phyloP scores from a whole-genome alignment of 2,329 filamentous ascomycete genomes.

The Pseudogymnoascus pannorum region DNA sequence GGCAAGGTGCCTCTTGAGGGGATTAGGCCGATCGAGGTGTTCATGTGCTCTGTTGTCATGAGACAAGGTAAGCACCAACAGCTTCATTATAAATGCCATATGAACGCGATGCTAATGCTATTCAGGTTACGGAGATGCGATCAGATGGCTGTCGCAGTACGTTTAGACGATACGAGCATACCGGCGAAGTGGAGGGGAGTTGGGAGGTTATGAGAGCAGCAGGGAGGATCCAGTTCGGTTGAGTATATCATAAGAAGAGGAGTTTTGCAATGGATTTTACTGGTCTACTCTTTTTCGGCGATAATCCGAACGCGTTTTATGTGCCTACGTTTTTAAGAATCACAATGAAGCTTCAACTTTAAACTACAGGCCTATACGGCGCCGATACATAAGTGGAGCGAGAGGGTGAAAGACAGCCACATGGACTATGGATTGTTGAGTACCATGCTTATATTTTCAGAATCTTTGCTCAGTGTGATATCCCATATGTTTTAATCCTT shows the following conservation, averaged over 20 bases:
- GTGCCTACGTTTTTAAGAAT: constrained; percentile 9
- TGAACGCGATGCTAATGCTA: constrained; percentile 20
- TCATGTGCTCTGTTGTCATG: constrained; percentile 99
- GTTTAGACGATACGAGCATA: constrained; percentile 49
- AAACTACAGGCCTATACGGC: neutral
- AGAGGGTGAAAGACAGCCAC: neutral
- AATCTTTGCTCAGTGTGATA: neutral
- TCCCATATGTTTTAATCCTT: neutral
- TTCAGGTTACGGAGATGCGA: constrained; percentile 75
- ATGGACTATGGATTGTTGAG: neutral
- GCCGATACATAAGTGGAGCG: neutral
- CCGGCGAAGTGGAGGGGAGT: neutral
- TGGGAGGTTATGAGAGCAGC: constrained; percentile 7
- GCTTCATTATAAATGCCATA: neutral
- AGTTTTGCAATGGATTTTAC: constrained; percentile 27
- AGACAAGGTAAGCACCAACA: constrained; percentile 60
- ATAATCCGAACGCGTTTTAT: constrained; percentile 1
- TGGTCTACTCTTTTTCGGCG: constrained; percentile 8
- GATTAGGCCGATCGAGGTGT: constrained; percentile 91
- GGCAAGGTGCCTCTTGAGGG: constrained; percentile 88
- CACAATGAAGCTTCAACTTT: constrained; percentile 3
- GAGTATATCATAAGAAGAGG: constrained; percentile 23
- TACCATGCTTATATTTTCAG: neutral
- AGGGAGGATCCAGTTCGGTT: constrained; percentile 7
- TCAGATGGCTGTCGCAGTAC: constrained; percentile 89